Base-by-base conservation (phyloP, 345 rosid genomes). In the Pugionium dolabratum region DNA sequence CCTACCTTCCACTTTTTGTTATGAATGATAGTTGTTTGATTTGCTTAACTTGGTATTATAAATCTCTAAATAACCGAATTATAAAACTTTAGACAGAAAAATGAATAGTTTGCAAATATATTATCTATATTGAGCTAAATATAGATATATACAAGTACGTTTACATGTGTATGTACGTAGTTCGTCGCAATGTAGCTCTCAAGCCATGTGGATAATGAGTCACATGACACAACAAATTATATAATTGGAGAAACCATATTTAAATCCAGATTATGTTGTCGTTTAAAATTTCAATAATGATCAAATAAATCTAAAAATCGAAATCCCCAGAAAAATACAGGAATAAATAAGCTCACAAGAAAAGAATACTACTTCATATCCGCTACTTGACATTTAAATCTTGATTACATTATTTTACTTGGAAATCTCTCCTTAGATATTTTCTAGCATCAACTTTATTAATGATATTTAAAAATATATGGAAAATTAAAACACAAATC, bases 161-260 rank as follows among this genome's bases (percentile, higher is more conserved):
- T 11, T 48, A 68, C 73, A 59, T 45, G 59, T 51, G 60, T 42
- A n/a, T 11, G 7, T 28, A 10, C 42, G 11, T 69, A 51, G 45
- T n/a, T n/a, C 30, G 25, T 59, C 37, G 52, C 37, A 59, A 11
- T 27, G 53, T 34, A 69, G 54, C 67, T 60, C 31, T 60, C 67
- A 34, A 60, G 26, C 67, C 67, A 69, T 69, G 73, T 69, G 73
- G 54, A 52, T 33, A 43, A n/a, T 18, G 60, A 60, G 73, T 69
- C 73, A 69, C 33, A 44, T 34, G 35, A 54, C 54, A 46, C 37
- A 44, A 34, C 52, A 59, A 3, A 9, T 9, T 40, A 9, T 9
- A 40, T 40, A 40, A 40, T 9, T 39, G 42, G 42, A 39, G 4
- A 41, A 55, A 18, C 28, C 43, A 25, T 36, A 25, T 25, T 25